Conservation (phyloP, 257 asterid species). For the Rhazya stricta region DNA sequence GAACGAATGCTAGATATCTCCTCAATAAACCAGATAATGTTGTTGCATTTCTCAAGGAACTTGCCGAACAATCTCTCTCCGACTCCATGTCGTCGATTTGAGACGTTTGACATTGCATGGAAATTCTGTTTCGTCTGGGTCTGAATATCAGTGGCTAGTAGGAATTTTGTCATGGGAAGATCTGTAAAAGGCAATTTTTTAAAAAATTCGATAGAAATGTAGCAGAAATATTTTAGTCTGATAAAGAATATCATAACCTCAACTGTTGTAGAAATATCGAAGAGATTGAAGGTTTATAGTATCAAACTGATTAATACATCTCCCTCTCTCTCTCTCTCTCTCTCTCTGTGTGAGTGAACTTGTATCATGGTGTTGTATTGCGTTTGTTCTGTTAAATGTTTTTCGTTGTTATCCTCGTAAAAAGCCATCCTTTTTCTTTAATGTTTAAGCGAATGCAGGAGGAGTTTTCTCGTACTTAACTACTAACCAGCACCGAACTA, state of each 20-base stretch:
- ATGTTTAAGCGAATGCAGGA: no score
- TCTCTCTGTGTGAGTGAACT: no score
- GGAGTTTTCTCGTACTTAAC: no score
- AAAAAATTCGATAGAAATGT: background rate
- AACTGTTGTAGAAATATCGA: background rate
- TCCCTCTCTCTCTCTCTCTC: background rate
- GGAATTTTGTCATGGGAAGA: background rate
- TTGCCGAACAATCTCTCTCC: slow-evolving; percentile 36
- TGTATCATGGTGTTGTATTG: no score
- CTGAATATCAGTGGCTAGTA: background rate
- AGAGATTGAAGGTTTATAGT: background rate
- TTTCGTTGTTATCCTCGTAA: no score
- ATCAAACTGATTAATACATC: background rate
- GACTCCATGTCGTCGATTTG: slow-evolving; percentile 11
- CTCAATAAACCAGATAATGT: slow-evolving; percentile 61
- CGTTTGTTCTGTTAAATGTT: no score
- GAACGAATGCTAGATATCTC: slow-evolving; percentile 77
- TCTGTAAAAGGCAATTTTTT: background rate
- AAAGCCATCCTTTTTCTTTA: no score
- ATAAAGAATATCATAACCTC: background rate
- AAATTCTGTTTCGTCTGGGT: background rate
- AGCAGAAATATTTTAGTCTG: background rate
- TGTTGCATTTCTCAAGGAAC: slow-evolving; percentile 52
- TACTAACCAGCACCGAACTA: no score
- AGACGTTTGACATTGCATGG: background rate